phyloP scores from a whole-genome alignment of 257 asterid species.

The Nicotiana sylvestris region DNA sequence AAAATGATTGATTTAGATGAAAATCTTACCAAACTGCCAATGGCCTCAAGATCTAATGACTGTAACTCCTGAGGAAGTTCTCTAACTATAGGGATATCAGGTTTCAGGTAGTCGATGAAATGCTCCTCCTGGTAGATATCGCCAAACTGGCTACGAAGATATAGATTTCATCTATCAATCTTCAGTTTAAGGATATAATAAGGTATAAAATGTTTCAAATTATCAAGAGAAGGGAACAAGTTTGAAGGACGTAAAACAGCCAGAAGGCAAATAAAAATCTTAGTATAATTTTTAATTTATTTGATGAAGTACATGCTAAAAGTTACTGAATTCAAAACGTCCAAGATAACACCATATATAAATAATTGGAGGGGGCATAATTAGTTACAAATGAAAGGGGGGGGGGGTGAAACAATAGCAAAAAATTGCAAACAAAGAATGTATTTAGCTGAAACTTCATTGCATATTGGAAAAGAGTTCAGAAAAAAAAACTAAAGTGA shows the following conservation, averaged over 20 bases:
- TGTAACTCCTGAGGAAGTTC: slow-evolving; percentile 78
- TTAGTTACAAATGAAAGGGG: not conserved
- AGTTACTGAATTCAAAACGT: not conserved
- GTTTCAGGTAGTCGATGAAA: slow-evolving; percentile 84
- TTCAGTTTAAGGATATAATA: slow-evolving; percentile 23
- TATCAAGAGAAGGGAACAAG: not conserved
- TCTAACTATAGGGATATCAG: slow-evolving; percentile 72
- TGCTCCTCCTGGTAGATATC: slow-evolving; percentile 93
- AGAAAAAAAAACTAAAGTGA: not conserved
- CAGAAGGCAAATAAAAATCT: not conserved
- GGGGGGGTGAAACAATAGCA: not conserved
- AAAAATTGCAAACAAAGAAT: not conserved
- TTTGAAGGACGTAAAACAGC: not conserved
- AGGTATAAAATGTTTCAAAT: not conserved
- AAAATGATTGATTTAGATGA: not conserved
- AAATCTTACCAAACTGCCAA: slow-evolving; percentile 84
- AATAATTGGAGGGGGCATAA: not conserved
- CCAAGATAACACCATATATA: not conserved
- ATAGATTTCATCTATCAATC: slow-evolving; percentile 39
- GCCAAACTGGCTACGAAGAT: slow-evolving; percentile 94
- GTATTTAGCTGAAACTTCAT: not conserved
- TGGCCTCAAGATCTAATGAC: slow-evolving; percentile 88
- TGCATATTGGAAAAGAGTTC: not conserved
- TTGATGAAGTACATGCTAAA: not conserved
- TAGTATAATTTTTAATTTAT: not conserved